These are phyloP conservation scores for Coemansia sp. DNA, from an alignment of 192 early-diverging fungal genomes.

Conservation along the genomic window DNA sequence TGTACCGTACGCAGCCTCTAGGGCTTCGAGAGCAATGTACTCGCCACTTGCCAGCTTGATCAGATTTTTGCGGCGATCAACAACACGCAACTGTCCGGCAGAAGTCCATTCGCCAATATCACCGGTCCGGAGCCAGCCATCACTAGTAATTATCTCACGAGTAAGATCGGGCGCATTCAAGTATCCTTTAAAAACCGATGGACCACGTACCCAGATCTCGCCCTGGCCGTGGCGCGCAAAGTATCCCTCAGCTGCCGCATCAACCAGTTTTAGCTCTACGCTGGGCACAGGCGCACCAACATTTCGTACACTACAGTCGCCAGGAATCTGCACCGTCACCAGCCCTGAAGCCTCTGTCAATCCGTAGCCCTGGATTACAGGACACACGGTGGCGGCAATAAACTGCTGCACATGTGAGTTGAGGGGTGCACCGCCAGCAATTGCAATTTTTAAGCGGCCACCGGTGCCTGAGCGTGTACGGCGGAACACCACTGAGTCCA, in stretches of 20 bases:
- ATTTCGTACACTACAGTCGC: slow-evolving; percentile 59
- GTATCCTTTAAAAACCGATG: slow-evolving; percentile 79
- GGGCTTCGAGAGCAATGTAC: slow-evolving; percentile 91
- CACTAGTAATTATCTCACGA: slow-evolving; percentile 63
- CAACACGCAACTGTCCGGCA: slow-evolving; percentile 76
- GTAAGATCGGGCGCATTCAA: slow-evolving; percentile 71
- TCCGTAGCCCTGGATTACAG: slow-evolving; percentile 87
- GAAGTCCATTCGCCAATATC: slow-evolving; percentile 85
- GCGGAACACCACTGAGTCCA: slow-evolving; percentile 80
- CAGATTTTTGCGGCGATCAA: slow-evolving; percentile 93
- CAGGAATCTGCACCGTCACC: slow-evolving; percentile 66
- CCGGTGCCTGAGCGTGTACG: slow-evolving; percentile 81
- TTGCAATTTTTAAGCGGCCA: slow-evolving; percentile 75
- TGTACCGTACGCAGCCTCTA: slow-evolving; percentile 87
- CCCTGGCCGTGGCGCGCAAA: slow-evolving; percentile 66
- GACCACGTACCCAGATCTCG: slow-evolving; percentile 84
- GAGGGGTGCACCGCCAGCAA: slow-evolving; percentile 89
- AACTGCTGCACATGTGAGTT: slow-evolving; percentile 83
- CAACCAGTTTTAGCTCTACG: slow-evolving; percentile 79
- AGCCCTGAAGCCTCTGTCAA: slow-evolving; percentile 81
- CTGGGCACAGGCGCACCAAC: slow-evolving; percentile 77
- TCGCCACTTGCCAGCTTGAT: slow-evolving; percentile 91
- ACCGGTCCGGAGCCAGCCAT: slow-evolving; percentile 88
- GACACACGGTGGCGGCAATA: slow-evolving; percentile 71
- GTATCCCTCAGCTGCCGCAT: slow-evolving; percentile 67